phyloP scores from a whole-genome alignment of 306 rosid species.

The Pachyrhizus erosus region DNA sequence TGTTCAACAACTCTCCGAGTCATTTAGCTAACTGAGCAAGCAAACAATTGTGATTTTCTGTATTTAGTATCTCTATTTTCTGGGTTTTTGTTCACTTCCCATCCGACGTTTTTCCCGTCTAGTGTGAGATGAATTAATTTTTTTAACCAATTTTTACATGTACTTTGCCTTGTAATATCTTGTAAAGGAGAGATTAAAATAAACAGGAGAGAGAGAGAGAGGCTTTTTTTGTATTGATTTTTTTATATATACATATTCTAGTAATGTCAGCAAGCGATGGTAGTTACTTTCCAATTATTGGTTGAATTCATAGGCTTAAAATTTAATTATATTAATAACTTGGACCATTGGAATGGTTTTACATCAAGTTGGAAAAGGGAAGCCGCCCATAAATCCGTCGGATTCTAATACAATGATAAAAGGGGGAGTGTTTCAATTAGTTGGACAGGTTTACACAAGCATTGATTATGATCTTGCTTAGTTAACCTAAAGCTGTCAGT shows the following conservation, averaged over 20 bases:
- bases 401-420: neutral
- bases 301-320: constrained; percentile 9
- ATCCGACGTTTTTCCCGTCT: constrained; percentile 2
- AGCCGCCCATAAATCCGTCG: neutral
- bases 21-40: constrained; percentile 74
- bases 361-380: neutral
- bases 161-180: constrained; percentile 48
- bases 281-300: constrained; percentile 13
- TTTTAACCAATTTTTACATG: constrained; percentile 42
- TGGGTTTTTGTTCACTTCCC: neutral
- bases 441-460: too few relatives aligned
- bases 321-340: neutral
- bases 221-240: constrained; percentile 27
- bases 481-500: too few relatives aligned
- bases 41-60: constrained; percentile 28
- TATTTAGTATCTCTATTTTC: constrained; percentile 28
- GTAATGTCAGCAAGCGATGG: constrained; percentile 2
- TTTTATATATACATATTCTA: neutral
- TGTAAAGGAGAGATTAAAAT: constrained; percentile 46
- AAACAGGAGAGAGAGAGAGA: constrained; percentile 12
- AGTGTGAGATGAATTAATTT: constrained; percentile 22
- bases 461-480: too few relatives aligned
- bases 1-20: constrained; percentile 95
- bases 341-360: neutral
- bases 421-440: neutral